phyloP scores from a whole-genome alignment of 2,329 filamentous ascomycete genomes.

The Epichloe sylvatica region DNA sequence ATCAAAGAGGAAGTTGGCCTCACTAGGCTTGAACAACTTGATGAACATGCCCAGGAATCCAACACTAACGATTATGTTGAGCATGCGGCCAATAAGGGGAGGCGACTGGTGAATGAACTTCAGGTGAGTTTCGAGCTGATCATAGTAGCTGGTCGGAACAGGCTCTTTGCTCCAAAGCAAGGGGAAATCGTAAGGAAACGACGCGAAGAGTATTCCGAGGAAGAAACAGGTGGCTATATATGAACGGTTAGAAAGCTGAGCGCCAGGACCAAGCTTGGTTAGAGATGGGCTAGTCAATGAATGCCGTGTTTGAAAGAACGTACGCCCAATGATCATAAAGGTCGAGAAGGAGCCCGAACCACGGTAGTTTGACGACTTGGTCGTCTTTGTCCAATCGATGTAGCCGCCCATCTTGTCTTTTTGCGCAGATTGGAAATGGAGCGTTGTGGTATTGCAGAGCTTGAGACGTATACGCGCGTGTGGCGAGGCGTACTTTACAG shows the following conservation, averaged over 20 bases:
- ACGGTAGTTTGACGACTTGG: slow-evolving; percentile 41
- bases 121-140: slow-evolving; percentile 78
- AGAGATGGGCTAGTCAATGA: slow-evolving; percentile 2
- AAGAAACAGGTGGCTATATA: slow-evolving; percentile 77
- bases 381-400: slow-evolving; percentile 43
- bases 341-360: slow-evolving; percentile 72
- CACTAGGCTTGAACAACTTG: slow-evolving; percentile 87
- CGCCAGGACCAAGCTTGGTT: not conserved
- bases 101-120: slow-evolving; percentile 84
- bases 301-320: slow-evolving; percentile 23
- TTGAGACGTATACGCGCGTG: not conserved
- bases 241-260: not conserved
- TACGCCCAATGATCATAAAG: slow-evolving; percentile 92
- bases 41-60: slow-evolving; percentile 79
- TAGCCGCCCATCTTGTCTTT: slow-evolving; percentile 19
- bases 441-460: not conserved
- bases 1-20: slow-evolving; percentile 92
- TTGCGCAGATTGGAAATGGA: not conserved
- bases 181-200: slow-evolving; percentile 90
- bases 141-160: slow-evolving; percentile 55
- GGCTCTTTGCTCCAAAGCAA: slow-evolving; percentile 64
- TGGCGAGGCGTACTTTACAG: not conserved
- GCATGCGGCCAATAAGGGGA: slow-evolving; percentile 84
- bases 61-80: slow-evolving; percentile 83
- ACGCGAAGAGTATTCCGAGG: slow-evolving; percentile 92